A percentile compares a stretch with the other conserved stretches of the same genome.
phyloP scores from a whole-genome alignment of 257 asterid genomes.

The Solanum clarkiae region DNA sequence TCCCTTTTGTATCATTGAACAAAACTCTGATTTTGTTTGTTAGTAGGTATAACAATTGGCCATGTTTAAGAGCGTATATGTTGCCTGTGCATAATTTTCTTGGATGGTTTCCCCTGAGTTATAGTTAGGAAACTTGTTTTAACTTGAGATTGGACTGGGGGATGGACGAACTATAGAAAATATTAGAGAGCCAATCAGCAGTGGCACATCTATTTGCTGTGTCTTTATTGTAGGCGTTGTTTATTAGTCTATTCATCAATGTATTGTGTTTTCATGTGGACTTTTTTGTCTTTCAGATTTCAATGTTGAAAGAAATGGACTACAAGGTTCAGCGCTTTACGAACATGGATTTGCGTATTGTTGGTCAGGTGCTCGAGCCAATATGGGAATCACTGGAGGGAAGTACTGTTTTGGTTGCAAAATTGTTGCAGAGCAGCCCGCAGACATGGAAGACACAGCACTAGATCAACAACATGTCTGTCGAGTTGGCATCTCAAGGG shows the following conservation, averaged over 20 bases:
- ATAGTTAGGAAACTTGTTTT: background rate
- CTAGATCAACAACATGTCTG: constrained; percentile 30
- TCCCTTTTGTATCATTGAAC: background rate
- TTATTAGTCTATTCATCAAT: background rate
- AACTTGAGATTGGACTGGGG: background rate
- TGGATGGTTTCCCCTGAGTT: background rate
- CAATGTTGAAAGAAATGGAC: constrained; percentile 36
- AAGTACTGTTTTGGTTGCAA: constrained; percentile 59
- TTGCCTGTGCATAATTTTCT: background rate
- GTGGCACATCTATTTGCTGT: background rate
- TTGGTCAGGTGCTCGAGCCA: constrained; percentile 74
- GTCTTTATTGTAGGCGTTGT: background rate
- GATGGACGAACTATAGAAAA: background rate
- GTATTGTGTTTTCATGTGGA: background rate
- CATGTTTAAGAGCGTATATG: background rate
- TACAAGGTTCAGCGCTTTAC: constrained; percentile 36
- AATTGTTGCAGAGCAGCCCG: constrained; percentile 34
- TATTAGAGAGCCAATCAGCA: background rate
- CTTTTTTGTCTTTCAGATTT: constrained; percentile 28
- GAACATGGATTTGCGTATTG: constrained; percentile 54
- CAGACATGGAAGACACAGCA: constrained; percentile 40
- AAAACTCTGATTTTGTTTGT: background rate
- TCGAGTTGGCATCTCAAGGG: constrained; percentile 47
- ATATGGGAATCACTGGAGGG: constrained; percentile 43
- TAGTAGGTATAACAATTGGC: background rate